Evolutionary conservation across 1,139 yeast genomes (phyloP), one percentile per base, ranked within the genome.

Genomic region (Diutina sp.): DNA sequence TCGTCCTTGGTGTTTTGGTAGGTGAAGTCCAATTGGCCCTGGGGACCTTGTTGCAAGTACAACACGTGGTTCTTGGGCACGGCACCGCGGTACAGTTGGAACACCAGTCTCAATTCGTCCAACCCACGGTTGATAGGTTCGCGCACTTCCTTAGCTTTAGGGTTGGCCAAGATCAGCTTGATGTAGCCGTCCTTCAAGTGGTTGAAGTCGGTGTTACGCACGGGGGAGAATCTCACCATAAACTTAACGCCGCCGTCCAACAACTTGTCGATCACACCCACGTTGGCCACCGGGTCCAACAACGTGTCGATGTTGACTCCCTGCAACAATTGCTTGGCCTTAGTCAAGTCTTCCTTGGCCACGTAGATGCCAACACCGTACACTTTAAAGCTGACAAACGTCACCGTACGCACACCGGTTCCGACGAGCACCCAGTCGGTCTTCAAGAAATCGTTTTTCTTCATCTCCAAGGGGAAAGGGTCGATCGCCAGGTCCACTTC

Each of bases 171-270:
- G 55, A 85, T 78, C 2, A 95, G 84, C 65, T 93, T 86, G 57
- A 90, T 82, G 61, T 93, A 80, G 0, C 98, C 98, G 66, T 93
- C 98, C 63, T 87, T 81, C 67, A 93, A 71, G 67, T 93, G 98
- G 60, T 83, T 83, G 69, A 87, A 89, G 68, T 91, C 97, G 1
- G 98, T 91, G 67, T 87, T 89, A 65, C 96, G 79, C 11, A 87
- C 84, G 0, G 99, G 97, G 21, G 87, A 84, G 61, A 93, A 38
- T 14, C 54, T 21, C 46, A 51, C 54, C 46, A 41, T 16, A 38
- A 51, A 51, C 54, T 41, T 38, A 32, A 51, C 54, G 6, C 54
- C 54, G 3, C 46, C 46, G 28, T 51, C 35, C 6, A 51, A 38
- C 21, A 51, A 38, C 32, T 51, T 28, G 8, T 51, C 46, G n/a